Evolutionary conservation across 176 grass and related monocot species (phyloP), one percentile per base, ranked within the genome.

Genomic region (Aegilops bicornis): DNA sequence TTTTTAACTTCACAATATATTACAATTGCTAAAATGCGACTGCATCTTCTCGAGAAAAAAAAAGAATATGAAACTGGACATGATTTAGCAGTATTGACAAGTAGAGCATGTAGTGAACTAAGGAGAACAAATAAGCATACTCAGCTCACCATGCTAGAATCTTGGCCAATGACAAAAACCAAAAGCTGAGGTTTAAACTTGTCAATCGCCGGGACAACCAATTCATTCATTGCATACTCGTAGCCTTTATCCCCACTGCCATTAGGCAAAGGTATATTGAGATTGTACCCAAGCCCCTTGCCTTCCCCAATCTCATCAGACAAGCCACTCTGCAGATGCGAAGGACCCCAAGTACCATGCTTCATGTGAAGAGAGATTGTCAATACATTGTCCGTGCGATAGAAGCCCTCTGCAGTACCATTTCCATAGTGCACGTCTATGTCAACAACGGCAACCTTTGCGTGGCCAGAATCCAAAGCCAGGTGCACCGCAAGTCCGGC

Each of bases 251-350:
- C 94, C 37, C 92, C 97, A 66, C 92, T 96, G 30, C 97, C 97
- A 91, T 94, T 98, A 35, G 94, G 97, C 76, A 98, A 92, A 56
- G 94, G 97, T 81, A 98, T 91, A 85, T 98, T 98, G 32, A 96
- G 86, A 90, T 96, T 98, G 83, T 91, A 96, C 22, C 97, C 94
- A 81, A 91, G 85, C 30, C 97, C 96, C 33, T 56, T 88, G 50
- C 90, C 94, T 83, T 92, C 90, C 59, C 97, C 97, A 62, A 90
- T 74, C 87, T 98, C 97, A 50, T 96, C 85, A 10, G 82, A 61
- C 1, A 73, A 92, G 42, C 94, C 97, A 64, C 79, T 90, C 60
- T 91, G 97, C 0, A 83, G 97, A 72, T 98, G 89, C 11, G 94
- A 94, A 6, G 86, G 84, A 15, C 96, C 96, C 93, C 96, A 98